Percentiles rank a stretch among this genome's conserved stretches.
phyloP scores from a whole-genome alignment of 306 rosid genomes.

The Glycine tomentella region DNA sequence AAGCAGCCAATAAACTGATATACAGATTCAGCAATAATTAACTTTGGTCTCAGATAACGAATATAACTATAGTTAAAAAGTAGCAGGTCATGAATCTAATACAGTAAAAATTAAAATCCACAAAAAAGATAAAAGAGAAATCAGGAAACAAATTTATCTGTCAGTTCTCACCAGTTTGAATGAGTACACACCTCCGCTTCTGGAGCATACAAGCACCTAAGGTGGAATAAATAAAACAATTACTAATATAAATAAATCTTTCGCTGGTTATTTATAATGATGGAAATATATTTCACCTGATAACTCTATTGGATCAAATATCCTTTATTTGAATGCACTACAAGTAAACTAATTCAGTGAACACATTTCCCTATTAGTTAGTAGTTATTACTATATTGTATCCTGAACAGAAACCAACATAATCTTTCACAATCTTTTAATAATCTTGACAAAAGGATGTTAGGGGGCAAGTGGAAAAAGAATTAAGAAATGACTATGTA shows the following conservation, averaged over 20 bases:
- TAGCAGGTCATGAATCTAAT: slow-evolving; percentile 14
- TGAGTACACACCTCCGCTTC: slow-evolving; percentile 80
- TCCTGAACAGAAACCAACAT: slow-evolving; percentile 21
- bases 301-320: slow-evolving; percentile 16
- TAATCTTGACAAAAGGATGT: slow-evolving; percentile 23
- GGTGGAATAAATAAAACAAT: slow-evolving; percentile 31
- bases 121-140: not conserved
- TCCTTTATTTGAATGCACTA: not conserved
- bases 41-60: too few relatives aligned
- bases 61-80: slow-evolving; percentile 8
- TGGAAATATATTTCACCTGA: not conserved
- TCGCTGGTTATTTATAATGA: not conserved
- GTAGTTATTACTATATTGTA: not conserved
- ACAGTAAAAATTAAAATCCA: slow-evolving; percentile 10
- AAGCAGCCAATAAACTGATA: too few relatives aligned
- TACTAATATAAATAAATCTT: not conserved
- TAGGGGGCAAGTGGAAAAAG: not conserved
- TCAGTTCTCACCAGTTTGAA: slow-evolving; percentile 66
- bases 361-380: not conserved
- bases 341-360: not conserved
- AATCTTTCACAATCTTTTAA: not conserved
- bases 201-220: slow-evolving; percentile 82
- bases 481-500: not conserved
- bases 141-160: slow-evolving; percentile 11
- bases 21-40: too few relatives aligned